phyloP scores from a whole-genome alignment of 225 moss, liverwort and hornwort species.

The Sphagnum contortum region DNA sequence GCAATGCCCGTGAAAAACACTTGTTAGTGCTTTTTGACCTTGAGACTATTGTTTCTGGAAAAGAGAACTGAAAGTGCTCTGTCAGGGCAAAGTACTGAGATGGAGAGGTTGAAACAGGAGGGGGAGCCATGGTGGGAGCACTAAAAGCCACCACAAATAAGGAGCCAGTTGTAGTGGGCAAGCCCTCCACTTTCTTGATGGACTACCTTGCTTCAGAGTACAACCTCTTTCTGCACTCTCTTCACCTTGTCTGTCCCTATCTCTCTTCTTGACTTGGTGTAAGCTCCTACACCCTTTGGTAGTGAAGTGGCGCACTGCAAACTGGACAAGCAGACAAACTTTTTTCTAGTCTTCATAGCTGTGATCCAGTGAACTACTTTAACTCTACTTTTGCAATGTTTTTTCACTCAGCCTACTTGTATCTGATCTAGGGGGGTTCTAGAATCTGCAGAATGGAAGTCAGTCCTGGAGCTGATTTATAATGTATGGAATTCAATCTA shows the following conservation, averaged over 20 bases:
- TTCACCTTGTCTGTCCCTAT: not conserved
- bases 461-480: no score
- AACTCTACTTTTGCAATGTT: not conserved
- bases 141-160: conserved; percentile 83
- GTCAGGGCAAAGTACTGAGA: not conserved
- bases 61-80: not conserved
- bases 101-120: conserved; percentile 23
- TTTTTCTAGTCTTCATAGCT: not conserved
- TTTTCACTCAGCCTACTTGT: no score
- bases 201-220: conserved; percentile 78
- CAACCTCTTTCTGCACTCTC: conserved; percentile 1
- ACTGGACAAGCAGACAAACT: no score
- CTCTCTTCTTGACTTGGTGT: not conserved
- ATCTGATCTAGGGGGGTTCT: no score
- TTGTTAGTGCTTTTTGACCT: no score
- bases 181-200: conserved; percentile 92
- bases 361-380: not conserved
- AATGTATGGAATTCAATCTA: no score
- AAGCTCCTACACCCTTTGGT: not conserved
- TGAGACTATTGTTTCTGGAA: no score
- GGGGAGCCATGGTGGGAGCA: conserved; percentile 81
- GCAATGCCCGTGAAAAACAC: no score
- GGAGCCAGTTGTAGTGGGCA: conserved; percentile 79
- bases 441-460: no score
- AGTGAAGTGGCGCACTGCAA: no score